Conservation (phyloP, 768 basidiomycete genomes). For the Clitopilus passeckerianus region DNA sequence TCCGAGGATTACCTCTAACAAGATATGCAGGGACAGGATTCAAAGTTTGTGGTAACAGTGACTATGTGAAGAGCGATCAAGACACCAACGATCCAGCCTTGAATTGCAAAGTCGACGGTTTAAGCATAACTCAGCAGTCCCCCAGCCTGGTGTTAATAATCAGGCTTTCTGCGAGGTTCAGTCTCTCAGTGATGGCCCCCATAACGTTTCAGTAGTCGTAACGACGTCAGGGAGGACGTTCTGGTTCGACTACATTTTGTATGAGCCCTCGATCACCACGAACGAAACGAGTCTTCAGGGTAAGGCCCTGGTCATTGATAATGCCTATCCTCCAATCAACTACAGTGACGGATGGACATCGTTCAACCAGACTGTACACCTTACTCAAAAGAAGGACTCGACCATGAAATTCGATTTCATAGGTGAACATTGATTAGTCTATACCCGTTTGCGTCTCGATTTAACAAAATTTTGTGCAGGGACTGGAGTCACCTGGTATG, state of each 20-base stretch:
- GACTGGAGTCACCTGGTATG: constrained; percentile 17
- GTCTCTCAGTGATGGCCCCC: constrained; percentile 16
- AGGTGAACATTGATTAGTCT: not conserved
- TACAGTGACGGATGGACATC: constrained; percentile 16
- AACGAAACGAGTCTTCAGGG: constrained; percentile 5
- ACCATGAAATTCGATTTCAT: not conserved
- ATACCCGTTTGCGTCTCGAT: not conserved
- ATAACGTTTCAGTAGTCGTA: constrained; percentile 20
- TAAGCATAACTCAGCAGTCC: constrained; percentile 10
- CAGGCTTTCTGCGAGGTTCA: constrained; percentile 20
- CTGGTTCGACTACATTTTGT: constrained; percentile 22
- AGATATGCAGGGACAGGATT: constrained; percentile 13
- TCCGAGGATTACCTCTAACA: not conserved
- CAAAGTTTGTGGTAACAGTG: constrained; percentile 7
- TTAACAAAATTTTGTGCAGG: constrained; percentile 10
- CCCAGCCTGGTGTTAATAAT: constrained; percentile 22
- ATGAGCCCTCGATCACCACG: constrained; percentile 12
- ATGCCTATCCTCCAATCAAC: constrained; percentile 9
- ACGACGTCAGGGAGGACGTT: constrained; percentile 12
- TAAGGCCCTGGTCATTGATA: constrained; percentile 12
- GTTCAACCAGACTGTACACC: constrained; percentile 11
- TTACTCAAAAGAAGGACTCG: constrained; percentile 5
- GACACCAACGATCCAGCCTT: constrained; percentile 14
- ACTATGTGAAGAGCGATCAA: not conserved
- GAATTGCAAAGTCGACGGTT: constrained; percentile 24